Conservation (phyloP, 768 basidiomycete genomes). For the Phylloporus scabripes region DNA sequence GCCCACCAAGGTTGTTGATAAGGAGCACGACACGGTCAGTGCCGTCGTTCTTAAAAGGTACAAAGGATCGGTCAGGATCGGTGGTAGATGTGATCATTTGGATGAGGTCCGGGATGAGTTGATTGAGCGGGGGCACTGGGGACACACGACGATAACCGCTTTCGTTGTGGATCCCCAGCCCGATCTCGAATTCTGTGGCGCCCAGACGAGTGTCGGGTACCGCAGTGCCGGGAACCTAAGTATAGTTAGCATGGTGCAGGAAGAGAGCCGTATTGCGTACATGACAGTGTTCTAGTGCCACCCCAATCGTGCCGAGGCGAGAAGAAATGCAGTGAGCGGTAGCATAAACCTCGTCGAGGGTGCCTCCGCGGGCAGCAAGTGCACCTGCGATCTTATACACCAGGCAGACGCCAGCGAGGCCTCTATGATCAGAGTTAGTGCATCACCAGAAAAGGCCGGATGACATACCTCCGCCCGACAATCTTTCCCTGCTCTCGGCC, state of each 20-base stretch:
- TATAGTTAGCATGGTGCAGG: neutral
- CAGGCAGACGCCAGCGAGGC: conserved; percentile 73
- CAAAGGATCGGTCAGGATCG: conserved; percentile 74
- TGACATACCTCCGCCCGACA: conserved; percentile 63
- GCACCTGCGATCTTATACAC: conserved; percentile 93
- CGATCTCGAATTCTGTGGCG: conserved; percentile 73
- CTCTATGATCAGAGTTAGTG: conserved; percentile 39
- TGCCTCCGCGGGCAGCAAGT: conserved; percentile 60
- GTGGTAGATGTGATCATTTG: conserved; percentile 63
- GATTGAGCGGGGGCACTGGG: conserved; percentile 63
- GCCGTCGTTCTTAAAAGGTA: conserved; percentile 59
- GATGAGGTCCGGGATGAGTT: conserved; percentile 66
- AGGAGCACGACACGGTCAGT: conserved; percentile 70
- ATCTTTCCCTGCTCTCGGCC: conserved; percentile 75
- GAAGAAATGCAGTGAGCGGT: conserved; percentile 60
- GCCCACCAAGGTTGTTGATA: conserved; percentile 84
- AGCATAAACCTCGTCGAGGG: conserved; percentile 62
- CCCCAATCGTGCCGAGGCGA: conserved; percentile 77
- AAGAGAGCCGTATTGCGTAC: conserved; percentile 33
- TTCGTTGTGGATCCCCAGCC: conserved; percentile 91
- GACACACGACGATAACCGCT: conserved; percentile 63
- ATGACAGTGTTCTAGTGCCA: conserved; percentile 85
- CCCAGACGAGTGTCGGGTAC: conserved; percentile 49
- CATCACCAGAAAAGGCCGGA: neutral
- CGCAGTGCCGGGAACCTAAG: conserved; percentile 74